Evolutionary conservation across 768 basidiomycete species (phyloP).

Genomic region (Hortiboletus flavorubellus): DNA sequence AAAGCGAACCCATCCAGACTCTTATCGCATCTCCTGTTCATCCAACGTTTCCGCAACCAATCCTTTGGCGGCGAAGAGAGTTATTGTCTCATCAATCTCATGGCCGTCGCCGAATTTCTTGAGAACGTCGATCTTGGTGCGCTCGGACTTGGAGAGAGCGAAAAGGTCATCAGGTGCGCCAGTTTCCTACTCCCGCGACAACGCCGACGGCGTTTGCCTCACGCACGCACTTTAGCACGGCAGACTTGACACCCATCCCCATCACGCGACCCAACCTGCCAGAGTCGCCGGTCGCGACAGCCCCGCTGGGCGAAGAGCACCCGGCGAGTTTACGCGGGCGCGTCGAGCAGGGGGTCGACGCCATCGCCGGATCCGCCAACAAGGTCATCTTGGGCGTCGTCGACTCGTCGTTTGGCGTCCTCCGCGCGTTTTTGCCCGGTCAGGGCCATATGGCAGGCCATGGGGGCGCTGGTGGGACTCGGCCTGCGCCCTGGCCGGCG

Average conservation of each 20-base stretch:
- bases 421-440: constrained; percentile 70
- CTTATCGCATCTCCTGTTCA: constrained; percentile 46
- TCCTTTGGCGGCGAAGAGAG: constrained; percentile 62
- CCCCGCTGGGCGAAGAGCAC: constrained; percentile 43
- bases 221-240: constrained; percentile 46
- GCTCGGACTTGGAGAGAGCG: constrained; percentile 60
- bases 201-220: background rate
- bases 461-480: constrained; percentile 6
- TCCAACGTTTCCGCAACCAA: constrained; percentile 32
- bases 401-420: constrained; percentile 84
- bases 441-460: constrained; percentile 8
- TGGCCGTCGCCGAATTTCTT: constrained; percentile 94
- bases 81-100: constrained; percentile 91
- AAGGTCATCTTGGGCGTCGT: constrained; percentile 80
- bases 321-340: constrained; percentile 63
- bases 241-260: constrained; percentile 79
- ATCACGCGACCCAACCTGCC: constrained; percentile 50
- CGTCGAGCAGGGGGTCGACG: constrained; percentile 78
- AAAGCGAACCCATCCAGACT: constrained; percentile 86
- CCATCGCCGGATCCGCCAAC: constrained; percentile 78
- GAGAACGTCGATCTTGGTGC: constrained; percentile 88
- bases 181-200: background rate
- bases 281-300: constrained; percentile 38
- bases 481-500: constrained; percentile 16
- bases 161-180: constrained; percentile 54